These are phyloP conservation scores for Geranium rotundifolium DNA, from an alignment of 345 rosid species.

Conservation along the genomic window DNA sequence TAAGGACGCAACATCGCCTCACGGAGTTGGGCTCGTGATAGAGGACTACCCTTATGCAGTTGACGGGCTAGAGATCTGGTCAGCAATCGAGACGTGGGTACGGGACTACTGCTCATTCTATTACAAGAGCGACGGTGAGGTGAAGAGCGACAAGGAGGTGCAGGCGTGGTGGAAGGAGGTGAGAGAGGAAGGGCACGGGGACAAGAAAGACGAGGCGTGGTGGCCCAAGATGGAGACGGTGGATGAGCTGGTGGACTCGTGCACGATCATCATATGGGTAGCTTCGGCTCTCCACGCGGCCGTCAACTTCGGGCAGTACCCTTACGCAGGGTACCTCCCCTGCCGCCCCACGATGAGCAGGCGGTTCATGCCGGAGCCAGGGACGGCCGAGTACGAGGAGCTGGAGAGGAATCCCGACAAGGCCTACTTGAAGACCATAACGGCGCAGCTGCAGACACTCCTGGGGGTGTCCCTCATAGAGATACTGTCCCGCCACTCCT, in stretches of 20 bases:
- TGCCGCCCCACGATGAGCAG: slow-evolving; percentile 71
- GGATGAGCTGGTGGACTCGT: slow-evolving; percentile 40
- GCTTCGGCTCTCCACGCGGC: slow-evolving; percentile 89
- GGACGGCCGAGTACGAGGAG: slow-evolving; percentile 50
- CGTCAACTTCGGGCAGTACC: slow-evolving; percentile 81
- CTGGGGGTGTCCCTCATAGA: slow-evolving; percentile 70
- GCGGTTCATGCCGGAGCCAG: slow-evolving; percentile 75
- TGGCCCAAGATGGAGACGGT: slow-evolving; percentile 57
- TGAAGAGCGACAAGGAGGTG: slow-evolving; percentile 47
- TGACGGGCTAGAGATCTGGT: slow-evolving; percentile 76
- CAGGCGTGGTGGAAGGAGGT: slow-evolving; percentile 77
- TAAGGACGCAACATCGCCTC: slow-evolving; percentile 27
- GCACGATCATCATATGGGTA: slow-evolving; percentile 64
- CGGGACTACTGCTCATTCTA: slow-evolving; percentile 54
- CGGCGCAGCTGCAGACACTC: slow-evolving; percentile 66
- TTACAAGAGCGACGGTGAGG: slow-evolving; percentile 40
- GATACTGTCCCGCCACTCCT: slow-evolving; percentile 52
- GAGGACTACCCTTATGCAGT: slow-evolving; percentile 80
- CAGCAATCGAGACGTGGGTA: slow-evolving; percentile 67
- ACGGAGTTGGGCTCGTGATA: slow-evolving; percentile 50
- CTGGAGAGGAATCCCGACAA: slow-evolving; percentile 32
- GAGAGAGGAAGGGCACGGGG: slow-evolving; percentile 55
- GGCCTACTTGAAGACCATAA: slow-evolving; percentile 68
- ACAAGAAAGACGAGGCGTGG: slow-evolving; percentile 50
- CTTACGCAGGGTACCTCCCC: slow-evolving; percentile 76